Evolutionary conservation across 768 basidiomycete genomes (phyloP), one percentile per base, ranked within the genome.

Genomic region (Cystobasidium ongulense): DNA sequence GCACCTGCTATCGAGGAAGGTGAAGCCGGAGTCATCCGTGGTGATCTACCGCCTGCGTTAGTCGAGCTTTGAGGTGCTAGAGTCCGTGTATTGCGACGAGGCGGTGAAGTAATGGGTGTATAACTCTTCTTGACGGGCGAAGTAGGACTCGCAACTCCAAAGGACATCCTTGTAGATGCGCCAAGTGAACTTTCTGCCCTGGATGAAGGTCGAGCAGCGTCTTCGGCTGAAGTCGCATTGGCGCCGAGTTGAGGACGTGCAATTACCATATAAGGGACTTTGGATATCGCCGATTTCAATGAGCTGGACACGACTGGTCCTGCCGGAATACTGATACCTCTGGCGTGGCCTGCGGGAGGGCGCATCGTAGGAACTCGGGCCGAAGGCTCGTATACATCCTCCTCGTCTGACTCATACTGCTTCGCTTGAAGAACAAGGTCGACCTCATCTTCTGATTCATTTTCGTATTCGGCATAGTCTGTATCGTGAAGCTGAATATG

Each of bases 361-460:
- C 15, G n/a, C 15, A 50, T 11, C n/a, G n/a, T n/a, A n/a, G 46
- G 46, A 50, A 3, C 18, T 50, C 46, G 54, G 15, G 13, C 38
- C 18, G n/a, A 61, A 61, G 0, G 65, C 1, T 0, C 63, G 70
- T 23, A 21, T 21, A 0, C 72, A 15, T 35, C 59, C n/a, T 76
- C 76, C 5, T 73, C 75, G 50, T 78, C 77, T 10, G 63, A 35
- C 33, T 75, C 76, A 53, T 65, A 74, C 35, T 75, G 74, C 17
- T 62, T 73, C 7, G 75, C 65, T 64, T 77, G 76, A 54, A 79
- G 63, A 50, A 79, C 41, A 15, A 71, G 43, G 31, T 78, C 78
- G 53, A 79, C 74, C 64, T 79, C 78, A 31, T 75, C 78, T 53
- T 78, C 78, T 23, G 78, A 78, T 21, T 78, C 77, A 25, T 63